Base-by-base conservation (phyloP, 768 basidiomycete species). In the Asterophora lycoperdoides region DNA sequence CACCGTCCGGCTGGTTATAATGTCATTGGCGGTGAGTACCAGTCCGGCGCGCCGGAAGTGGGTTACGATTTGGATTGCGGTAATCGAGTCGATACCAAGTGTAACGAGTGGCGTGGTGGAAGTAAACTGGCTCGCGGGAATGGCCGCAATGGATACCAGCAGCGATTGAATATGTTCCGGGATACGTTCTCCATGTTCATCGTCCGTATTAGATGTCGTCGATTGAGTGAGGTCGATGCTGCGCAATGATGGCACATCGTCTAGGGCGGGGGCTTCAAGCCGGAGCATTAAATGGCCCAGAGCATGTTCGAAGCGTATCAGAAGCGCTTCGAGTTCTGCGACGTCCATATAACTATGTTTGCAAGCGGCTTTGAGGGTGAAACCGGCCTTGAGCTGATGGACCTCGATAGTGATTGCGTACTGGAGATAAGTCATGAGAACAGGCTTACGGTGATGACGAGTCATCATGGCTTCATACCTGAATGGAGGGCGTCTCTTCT, bases 51-150 rank as follows among this genome's bases (percentile, higher is more conserved):
- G 59, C 38, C 69, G 65, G 54, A 68, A 69, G 47, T 65, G 72
- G 6, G 71, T 66, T 8, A 65, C 64, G 10, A 78, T 61, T 43
- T 71, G 70, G 30, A 78, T 73, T 17, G 77, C 74, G 15, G 71
- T 72, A 49, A 78, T 77, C 1, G 77, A 78, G 54, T 78, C 77
- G 9, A 78, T 61, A 15, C 77, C 77, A 9, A 78, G 55, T 5
- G 70, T 63, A 10, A 63, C 62, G 14, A 76, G 64, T 4, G 67
- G 66, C 5, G 71, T 75, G 4, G 58, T 53, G 14, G 63, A 49
- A 15, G 59, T 54, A 5, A 78, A 59, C 15, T 59, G 53, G 4
- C 66, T 60, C 7, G 46, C 26, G 1, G 71, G 60, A 10, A 64
- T 57, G 32, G 63, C 63, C 4, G 64, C 62, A 11, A 68, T 49